phyloP scores from a whole-genome alignment of 2,329 filamentous ascomycete genomes.

The Plenodomus tracheiphilus region DNA sequence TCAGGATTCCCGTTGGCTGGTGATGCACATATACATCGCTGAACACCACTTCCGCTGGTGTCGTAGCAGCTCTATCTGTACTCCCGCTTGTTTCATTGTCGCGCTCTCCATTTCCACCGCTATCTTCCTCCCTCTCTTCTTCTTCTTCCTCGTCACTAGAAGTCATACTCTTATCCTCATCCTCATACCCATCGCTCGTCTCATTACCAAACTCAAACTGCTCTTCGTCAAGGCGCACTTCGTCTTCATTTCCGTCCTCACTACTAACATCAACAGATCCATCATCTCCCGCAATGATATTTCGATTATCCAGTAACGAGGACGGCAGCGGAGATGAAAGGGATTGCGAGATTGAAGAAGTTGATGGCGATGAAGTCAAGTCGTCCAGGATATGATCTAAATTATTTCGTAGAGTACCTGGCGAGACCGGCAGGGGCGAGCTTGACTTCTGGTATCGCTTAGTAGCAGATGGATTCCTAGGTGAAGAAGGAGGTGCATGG shows the following conservation, averaged over 20 bases:
- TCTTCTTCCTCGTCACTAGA: conserved; percentile 9
- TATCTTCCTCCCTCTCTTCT: not conserved
- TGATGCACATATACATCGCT: not conserved
- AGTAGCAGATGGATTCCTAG: not conserved
- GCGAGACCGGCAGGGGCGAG: not conserved
- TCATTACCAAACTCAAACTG: conserved; percentile 7
- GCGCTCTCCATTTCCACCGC: not conserved
- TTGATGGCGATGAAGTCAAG: not conserved
- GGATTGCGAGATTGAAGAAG: not conserved
- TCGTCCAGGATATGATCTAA: not conserved
- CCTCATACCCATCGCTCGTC: conserved; percentile 15
- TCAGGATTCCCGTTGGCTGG: not conserved
- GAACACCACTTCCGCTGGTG: not conserved
- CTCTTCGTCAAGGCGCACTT: not conserved
- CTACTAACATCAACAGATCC: not conserved
- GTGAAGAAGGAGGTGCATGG: not conserved
- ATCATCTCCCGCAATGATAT: not conserved
- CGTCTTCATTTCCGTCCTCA: not conserved
- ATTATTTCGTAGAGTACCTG: not conserved
- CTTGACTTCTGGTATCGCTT: not conserved
- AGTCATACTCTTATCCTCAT: conserved; percentile 23
- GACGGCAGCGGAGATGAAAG: not conserved
- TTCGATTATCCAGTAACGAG: not conserved
- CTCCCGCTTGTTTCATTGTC: not conserved
- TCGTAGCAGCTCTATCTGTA: not conserved